Percentiles rank a stretch among this genome's conserved stretches.
Conservation (phyloP, 2,329 filamentous ascomycete species). For the Fusarium camptoceras region DNA sequence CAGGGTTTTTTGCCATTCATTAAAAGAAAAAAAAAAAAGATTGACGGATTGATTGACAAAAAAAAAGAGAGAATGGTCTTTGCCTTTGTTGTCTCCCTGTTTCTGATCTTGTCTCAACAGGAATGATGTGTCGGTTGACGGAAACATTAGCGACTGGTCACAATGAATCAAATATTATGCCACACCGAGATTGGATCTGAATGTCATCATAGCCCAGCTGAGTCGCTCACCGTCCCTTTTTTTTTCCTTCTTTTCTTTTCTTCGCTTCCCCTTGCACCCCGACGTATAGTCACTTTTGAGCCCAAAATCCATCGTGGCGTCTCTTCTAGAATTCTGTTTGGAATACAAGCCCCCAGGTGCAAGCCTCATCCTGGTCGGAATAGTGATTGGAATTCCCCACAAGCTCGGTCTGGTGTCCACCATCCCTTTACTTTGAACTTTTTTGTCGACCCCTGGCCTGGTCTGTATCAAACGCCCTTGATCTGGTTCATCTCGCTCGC, state of each 20-base stretch:
- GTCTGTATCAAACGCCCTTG: slow-evolving; percentile 41
- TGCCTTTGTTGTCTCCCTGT: slow-evolving; percentile 24
- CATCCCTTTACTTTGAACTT: slow-evolving; percentile 32
- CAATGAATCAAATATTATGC: slow-evolving; percentile 23
- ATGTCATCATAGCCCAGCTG: slow-evolving; percentile 36
- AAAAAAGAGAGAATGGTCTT: background rate
- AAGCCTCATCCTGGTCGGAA: slow-evolving; percentile 35
- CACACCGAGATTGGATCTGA: slow-evolving; percentile 30
- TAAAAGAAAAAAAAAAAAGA: background rate
- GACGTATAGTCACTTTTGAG: slow-evolving; percentile 21
- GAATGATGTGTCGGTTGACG: slow-evolving; percentile 36
- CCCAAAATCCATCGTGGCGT: slow-evolving; percentile 30
- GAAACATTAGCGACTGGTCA: slow-evolving; percentile 35
- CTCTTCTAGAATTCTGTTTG: slow-evolving; percentile 47
- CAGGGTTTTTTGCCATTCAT: slow-evolving; percentile 16
- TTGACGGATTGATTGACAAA: background rate
- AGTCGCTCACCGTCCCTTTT: slow-evolving; percentile 37
- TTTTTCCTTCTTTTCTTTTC: slow-evolving; percentile 25
- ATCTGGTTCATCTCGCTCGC: slow-evolving; percentile 44
- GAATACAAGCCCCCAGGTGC: slow-evolving; percentile 42
- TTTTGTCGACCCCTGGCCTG: slow-evolving; percentile 34
- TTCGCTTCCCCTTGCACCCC: slow-evolving; percentile 26
- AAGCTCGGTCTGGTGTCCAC: slow-evolving; percentile 29
- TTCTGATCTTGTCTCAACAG: slow-evolving; percentile 34
- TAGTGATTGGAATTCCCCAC: slow-evolving; percentile 42